Evolutionary conservation across 805 yeast species (phyloP).

Genomic region (Wickerhamomyces alni): DNA sequence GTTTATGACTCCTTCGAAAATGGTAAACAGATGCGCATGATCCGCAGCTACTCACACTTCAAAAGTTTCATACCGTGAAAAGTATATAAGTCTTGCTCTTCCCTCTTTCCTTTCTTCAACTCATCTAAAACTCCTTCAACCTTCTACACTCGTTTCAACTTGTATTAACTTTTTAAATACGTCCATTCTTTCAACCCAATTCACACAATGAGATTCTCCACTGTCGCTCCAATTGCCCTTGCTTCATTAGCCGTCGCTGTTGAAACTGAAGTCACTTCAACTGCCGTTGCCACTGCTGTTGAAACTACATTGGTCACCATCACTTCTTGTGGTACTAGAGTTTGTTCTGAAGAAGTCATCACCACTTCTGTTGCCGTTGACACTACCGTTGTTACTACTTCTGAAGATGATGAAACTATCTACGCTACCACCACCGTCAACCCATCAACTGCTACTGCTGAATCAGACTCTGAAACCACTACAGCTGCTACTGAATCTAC

Average conservation of each 20-base stretch:
- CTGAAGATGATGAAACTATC: constrained; percentile 16
- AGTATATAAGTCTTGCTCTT: no score
- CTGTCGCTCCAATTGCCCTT: constrained; percentile 18
- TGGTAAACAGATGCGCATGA: no score
- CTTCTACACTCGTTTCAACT: background rate
- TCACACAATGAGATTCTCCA: constrained; percentile 21
- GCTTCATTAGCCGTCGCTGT: constrained; percentile 20
- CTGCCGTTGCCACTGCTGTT: constrained; percentile 8
- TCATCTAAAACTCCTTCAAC: background rate
- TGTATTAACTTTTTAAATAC: no score
- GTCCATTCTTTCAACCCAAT: constrained; percentile 17
- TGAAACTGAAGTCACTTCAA: constrained; percentile 19
- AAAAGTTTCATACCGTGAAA: no score
- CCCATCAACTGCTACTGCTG: constrained; percentile 1
- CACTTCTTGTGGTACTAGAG: constrained; percentile 21
- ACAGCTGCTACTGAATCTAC: background rate
- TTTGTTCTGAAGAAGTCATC: constrained; percentile 9
- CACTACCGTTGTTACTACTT: constrained; percentile 11
- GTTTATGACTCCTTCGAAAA: no score
- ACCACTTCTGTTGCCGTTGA: constrained; percentile 10
- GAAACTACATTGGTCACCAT: constrained; percentile 20
- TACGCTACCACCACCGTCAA: constrained; percentile 16
- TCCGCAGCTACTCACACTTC: no score
- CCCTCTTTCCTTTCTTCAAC: no score
- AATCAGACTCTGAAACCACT: background rate